Evolutionary conservation across 306 rosid genomes (phyloP).

Genomic region (Fragaria iinumae): DNA sequence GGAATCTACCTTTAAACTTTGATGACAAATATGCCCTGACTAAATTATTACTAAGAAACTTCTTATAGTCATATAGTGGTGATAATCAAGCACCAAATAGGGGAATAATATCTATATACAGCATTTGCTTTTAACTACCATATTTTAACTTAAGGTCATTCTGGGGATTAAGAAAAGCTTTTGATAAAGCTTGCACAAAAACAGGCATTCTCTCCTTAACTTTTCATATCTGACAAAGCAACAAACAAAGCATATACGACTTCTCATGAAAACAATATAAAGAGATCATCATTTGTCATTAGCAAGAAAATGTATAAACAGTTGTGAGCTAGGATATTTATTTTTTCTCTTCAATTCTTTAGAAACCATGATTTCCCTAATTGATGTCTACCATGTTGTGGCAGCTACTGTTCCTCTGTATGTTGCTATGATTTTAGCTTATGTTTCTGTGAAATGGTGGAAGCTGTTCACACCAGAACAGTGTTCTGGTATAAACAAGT

Average conservation of each 20-base stretch:
- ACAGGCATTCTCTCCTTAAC: constrained; percentile 46
- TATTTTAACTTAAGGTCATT: constrained; percentile 29
- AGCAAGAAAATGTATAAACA: constrained; percentile 30
- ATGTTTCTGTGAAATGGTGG: constrained; percentile 85
- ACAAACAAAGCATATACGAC: constrained; percentile 30
- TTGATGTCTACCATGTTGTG: constrained; percentile 73
- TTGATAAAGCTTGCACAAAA: constrained; percentile 61
- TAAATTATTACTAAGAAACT: constrained; percentile 14
- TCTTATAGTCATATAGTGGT: constrained; percentile 21
- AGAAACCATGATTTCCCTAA: constrained; percentile 61
- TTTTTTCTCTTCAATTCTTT: constrained; percentile 11
- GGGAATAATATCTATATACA: constrained; percentile 19
- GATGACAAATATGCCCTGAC: constrained; percentile 56
- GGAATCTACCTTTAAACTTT: constrained; percentile 54
- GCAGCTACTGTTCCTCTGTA: constrained; percentile 85
- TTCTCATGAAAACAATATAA: constrained; percentile 34
- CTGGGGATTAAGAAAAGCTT: constrained; percentile 41
- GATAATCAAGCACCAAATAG: constrained; percentile 28
- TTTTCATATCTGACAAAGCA: constrained; percentile 46
- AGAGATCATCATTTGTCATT: constrained; percentile 32
- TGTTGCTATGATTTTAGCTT: constrained; percentile 82
- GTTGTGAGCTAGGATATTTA: background rate
- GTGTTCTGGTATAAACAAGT: constrained; percentile 89
- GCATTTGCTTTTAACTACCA: background rate
- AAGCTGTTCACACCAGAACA: constrained; percentile 89